Percentiles rank a stretch among this genome's conserved stretches.
These are phyloP conservation scores for Microdochium trichocladiopsis DNA, from an alignment of 2,329 filamentous ascomycete species.

Conservation along the genomic window DNA sequence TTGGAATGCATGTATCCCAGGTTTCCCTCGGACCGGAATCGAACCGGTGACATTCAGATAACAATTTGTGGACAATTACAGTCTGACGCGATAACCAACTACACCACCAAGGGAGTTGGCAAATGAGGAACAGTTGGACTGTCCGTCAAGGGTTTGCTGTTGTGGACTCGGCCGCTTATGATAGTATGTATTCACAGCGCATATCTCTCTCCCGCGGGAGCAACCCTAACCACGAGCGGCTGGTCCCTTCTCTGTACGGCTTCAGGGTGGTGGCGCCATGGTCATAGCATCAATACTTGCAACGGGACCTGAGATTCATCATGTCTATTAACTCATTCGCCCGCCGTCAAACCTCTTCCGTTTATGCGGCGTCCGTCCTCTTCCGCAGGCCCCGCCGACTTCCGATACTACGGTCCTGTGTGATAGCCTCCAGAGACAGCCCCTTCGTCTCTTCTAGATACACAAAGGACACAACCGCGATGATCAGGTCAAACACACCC, in stretches of 20 bases:
- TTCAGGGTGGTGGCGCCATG: no score
- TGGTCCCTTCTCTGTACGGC: no score
- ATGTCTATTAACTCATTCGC: no score
- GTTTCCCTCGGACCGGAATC: background rate
- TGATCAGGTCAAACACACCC: conserved; percentile 34
- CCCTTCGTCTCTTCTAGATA: conserved; percentile 65
- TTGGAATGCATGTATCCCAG: background rate
- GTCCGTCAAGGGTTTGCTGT: background rate
- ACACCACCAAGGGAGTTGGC: background rate
- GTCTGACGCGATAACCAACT: conserved; percentile 1
- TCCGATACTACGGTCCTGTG: conserved; percentile 1
- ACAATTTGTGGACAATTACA: background rate
- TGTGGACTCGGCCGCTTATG: background rate
- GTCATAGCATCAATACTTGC: no score
- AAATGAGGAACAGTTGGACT: background rate
- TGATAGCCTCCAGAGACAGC: conserved; percentile 54
- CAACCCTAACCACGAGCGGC: no score
- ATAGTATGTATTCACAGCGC: background rate
- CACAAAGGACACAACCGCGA: conserved; percentile 36
- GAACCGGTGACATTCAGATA: background rate
- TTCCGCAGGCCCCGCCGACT: no score
- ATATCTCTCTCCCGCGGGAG: no score
- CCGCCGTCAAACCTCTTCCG: no score
- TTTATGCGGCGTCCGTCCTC: no score
- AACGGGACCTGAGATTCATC: no score